Conservation (phyloP, 129 eudicot species). For the Centaurea solstitialis region DNA sequence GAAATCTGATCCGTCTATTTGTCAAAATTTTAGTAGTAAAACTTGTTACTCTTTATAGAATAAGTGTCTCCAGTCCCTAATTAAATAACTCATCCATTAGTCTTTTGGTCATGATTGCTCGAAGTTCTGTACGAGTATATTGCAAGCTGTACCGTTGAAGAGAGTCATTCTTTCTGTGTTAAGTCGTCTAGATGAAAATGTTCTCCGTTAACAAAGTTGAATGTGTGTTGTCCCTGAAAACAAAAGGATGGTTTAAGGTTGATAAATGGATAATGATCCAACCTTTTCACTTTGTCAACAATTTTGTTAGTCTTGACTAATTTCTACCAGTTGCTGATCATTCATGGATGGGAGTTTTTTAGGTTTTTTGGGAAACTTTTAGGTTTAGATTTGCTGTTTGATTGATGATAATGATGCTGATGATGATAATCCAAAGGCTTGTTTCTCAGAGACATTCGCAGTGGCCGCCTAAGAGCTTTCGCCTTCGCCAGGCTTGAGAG, state of each 20-base stretch:
- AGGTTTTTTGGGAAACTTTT: neutral
- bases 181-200: too few species aligned
- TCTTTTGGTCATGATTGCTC: too few species aligned
- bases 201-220: too few species aligned
- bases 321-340: slow-evolving; percentile 16
- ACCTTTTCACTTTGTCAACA: slow-evolving; percentile 43
- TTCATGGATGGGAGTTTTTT: slow-evolving; percentile 21
- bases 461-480: slow-evolving; percentile 50
- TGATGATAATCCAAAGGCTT: slow-evolving; percentile 41
- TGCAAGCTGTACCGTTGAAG: too few species aligned
- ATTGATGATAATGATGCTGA: neutral
- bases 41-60: too few species aligned
- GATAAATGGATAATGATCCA: neutral
- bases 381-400: neutral
- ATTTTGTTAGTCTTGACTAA: neutral
- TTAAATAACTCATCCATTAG: too few species aligned
- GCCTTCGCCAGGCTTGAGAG: slow-evolving; percentile 59
- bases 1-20: slow-evolving; percentile 42
- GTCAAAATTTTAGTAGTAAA: too few species aligned
- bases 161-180: too few species aligned
- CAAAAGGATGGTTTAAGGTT: too few species aligned
- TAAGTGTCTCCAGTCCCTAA: too few species aligned
- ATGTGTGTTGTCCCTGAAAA: too few species aligned
- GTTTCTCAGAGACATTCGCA: slow-evolving; percentile 51
- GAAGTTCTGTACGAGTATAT: too few species aligned